Evolutionary conservation across 768 basidiomycete species (phyloP).

Genomic region (Trametopsis cervina): DNA sequence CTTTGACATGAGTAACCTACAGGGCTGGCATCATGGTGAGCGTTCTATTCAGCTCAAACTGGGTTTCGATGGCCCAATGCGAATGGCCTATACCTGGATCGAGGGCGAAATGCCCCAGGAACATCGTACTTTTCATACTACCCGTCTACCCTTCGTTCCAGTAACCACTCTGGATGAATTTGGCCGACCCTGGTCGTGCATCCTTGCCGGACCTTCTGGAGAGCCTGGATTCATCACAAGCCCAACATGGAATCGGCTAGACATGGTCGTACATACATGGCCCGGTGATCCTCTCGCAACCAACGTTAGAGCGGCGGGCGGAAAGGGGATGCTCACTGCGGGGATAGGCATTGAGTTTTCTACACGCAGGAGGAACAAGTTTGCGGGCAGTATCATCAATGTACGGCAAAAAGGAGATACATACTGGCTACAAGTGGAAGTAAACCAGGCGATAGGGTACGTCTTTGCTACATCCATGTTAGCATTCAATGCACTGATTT

Average conservation of each 20-base stretch:
- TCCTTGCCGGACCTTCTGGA: slow-evolving; percentile 40
- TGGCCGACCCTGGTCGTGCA: slow-evolving; percentile 53
- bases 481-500: background rate
- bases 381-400: slow-evolving; percentile 41
- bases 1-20: slow-evolving; percentile 20
- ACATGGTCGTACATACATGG: slow-evolving; percentile 38
- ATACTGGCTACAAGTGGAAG: slow-evolving; percentile 33
- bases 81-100: slow-evolving; percentile 34
- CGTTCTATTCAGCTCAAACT: slow-evolving; percentile 41
- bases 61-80: slow-evolving; percentile 31
- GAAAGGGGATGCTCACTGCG: slow-evolving; percentile 31
- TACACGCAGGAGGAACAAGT: slow-evolving; percentile 55
- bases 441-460: slow-evolving; percentile 56
- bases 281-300: slow-evolving; percentile 47
- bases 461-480: slow-evolving; percentile 16
- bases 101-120: slow-evolving; percentile 40
- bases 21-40: slow-evolving; percentile 44
- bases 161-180: slow-evolving; percentile 44
- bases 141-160: slow-evolving; percentile 46
- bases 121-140: slow-evolving; percentile 43
- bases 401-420: slow-evolving; percentile 23
- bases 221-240: slow-evolving; percentile 38
- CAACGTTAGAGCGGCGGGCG: slow-evolving; percentile 18
- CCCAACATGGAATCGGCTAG: slow-evolving; percentile 30
- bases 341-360: slow-evolving; percentile 55